phyloP scores from a whole-genome alignment of 1,139 yeast species.

The Schwanniomyces etchellsii region DNA sequence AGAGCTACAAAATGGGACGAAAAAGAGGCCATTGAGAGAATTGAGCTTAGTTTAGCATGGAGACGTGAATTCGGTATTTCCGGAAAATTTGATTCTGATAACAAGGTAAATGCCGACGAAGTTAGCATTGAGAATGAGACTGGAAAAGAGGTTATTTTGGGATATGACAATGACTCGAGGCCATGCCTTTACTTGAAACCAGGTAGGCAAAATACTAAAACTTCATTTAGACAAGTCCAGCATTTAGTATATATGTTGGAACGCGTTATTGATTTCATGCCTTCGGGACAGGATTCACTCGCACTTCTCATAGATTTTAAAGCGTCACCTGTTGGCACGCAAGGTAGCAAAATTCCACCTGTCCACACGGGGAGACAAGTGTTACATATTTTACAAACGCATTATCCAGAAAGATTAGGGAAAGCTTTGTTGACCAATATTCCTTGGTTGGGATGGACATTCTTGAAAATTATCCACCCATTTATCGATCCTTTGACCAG shows the following conservation, averaged over 20 bases:
- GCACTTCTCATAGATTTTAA: slow-evolving; percentile 89
- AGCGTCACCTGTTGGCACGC: slow-evolving; percentile 41
- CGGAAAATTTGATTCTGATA: slow-evolving; percentile 26
- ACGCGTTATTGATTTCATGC: slow-evolving; percentile 87
- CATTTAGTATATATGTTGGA: slow-evolving; percentile 90
- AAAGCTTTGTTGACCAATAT: slow-evolving; percentile 85
- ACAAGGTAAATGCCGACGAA: slow-evolving; percentile 27
- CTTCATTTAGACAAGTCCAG: slow-evolving; percentile 83
- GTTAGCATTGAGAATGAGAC: slow-evolving; percentile 60
- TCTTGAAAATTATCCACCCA: slow-evolving; percentile 83
- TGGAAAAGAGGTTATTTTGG: slow-evolving; percentile 85
- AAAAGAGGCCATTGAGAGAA: slow-evolving; percentile 34
- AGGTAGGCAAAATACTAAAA: slow-evolving; percentile 89
- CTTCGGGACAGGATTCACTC: slow-evolving; percentile 88
- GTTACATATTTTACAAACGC: slow-evolving; percentile 82
- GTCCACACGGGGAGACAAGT: slow-evolving; percentile 63
- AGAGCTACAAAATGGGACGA: slow-evolving; percentile 44
- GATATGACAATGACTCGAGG: slow-evolving; percentile 81
- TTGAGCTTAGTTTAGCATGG: slow-evolving; percentile 42
- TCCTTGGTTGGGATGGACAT: slow-evolving; percentile 90
- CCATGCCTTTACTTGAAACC: slow-evolving; percentile 88
- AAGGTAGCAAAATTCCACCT: slow-evolving; percentile 37
- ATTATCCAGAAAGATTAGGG: slow-evolving; percentile 93
- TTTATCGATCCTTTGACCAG: slow-evolving; percentile 93
- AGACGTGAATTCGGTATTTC: slow-evolving; percentile 42